Evolutionary conservation across 2,329 filamentous ascomycete species (phyloP).

Genomic region (Colletotrichum trifolii): DNA sequence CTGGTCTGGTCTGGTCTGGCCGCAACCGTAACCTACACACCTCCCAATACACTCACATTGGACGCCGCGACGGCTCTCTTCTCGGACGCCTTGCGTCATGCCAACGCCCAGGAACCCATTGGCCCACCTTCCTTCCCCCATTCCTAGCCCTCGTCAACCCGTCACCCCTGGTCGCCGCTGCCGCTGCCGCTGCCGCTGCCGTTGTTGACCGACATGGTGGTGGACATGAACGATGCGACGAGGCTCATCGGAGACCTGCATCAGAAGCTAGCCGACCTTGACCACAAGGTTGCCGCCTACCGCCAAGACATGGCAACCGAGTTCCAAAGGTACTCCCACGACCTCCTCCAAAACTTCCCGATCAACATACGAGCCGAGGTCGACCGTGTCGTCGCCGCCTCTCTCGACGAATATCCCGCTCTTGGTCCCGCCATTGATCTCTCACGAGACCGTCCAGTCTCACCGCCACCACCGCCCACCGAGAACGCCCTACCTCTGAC

Average conservation of each 20-base stretch:
- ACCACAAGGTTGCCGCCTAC: constrained; percentile 67
- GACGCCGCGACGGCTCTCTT: constrained; percentile 33
- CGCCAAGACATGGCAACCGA: constrained; percentile 67
- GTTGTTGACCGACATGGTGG: constrained; percentile 29
- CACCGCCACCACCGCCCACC: constrained; percentile 46
- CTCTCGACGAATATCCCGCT: constrained; percentile 57
- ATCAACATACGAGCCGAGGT: constrained; percentile 59
- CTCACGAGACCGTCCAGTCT: constrained; percentile 45
- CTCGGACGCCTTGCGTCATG: constrained; percentile 35
- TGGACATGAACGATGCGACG: constrained; percentile 58
- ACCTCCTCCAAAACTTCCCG: constrained; percentile 60
- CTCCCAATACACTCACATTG: constrained; percentile 30
- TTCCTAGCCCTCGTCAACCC: constrained; percentile 24
- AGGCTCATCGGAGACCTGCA: constrained; percentile 63
- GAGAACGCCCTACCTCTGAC: constrained; percentile 21
- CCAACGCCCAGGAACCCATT: constrained; percentile 35
- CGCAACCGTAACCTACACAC: constrained; percentile 33
- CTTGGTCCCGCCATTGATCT: constrained; percentile 51
- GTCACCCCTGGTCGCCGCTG: constrained; percentile 29
- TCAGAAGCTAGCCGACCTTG: constrained; percentile 65
- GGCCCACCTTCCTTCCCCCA: constrained; percentile 32
- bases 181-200: constrained; percentile 18
- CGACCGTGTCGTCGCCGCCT: constrained; percentile 57
- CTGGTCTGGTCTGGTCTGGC: constrained; percentile 18
- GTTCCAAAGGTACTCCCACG: constrained; percentile 65